A percentile compares a stretch with the other conserved stretches of the same genome.
These are phyloP conservation scores for Panellus pusillus DNA, from an alignment of 768 basidiomycete genomes.

Conservation along the genomic window DNA sequence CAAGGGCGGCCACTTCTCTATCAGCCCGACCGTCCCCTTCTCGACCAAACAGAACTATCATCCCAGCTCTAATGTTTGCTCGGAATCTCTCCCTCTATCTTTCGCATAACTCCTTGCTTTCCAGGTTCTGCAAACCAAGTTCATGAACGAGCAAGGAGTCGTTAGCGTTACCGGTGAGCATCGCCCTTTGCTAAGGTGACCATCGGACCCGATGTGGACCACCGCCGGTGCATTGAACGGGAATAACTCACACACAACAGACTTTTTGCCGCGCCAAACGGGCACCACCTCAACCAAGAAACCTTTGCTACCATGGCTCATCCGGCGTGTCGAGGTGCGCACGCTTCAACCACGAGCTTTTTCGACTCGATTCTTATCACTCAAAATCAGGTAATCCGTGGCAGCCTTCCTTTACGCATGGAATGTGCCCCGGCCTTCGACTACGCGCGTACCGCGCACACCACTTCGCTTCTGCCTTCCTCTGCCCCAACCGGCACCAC, in stretches of 20 bases:
- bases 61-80: slow-evolving; percentile 73
- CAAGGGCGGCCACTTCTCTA: slow-evolving; percentile 92
- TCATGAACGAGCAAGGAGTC: slow-evolving; percentile 86
- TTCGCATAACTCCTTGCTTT: neutral
- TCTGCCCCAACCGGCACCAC: slow-evolving; percentile 34
- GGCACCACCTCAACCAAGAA: slow-evolving; percentile 39
- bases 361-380: neutral
- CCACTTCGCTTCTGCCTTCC: slow-evolving; percentile 47
- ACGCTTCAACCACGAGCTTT: neutral
- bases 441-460: slow-evolving; percentile 80
- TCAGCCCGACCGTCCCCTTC: slow-evolving; percentile 70
- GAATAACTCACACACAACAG: slow-evolving; percentile 31
- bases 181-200: neutral
- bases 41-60: slow-evolving; percentile 82
- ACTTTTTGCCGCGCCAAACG: slow-evolving; percentile 76
- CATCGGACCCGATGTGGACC: neutral
- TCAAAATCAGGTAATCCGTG: slow-evolving; percentile 68
- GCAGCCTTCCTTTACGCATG: slow-evolving; percentile 73
- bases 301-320: slow-evolving; percentile 80
- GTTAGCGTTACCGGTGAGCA: slow-evolving; percentile 72
- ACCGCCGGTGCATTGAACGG: neutral
- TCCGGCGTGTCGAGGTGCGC: slow-evolving; percentile 73
- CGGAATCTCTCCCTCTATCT: slow-evolving; percentile 4
- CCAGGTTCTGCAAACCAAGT: slow-evolving; percentile 87
- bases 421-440: slow-evolving; percentile 97